A percentile compares a stretch with the other conserved stretches of the same genome.
phyloP scores from a whole-genome alignment of 305 asterid genomes.

The Ajuga reptans region DNA sequence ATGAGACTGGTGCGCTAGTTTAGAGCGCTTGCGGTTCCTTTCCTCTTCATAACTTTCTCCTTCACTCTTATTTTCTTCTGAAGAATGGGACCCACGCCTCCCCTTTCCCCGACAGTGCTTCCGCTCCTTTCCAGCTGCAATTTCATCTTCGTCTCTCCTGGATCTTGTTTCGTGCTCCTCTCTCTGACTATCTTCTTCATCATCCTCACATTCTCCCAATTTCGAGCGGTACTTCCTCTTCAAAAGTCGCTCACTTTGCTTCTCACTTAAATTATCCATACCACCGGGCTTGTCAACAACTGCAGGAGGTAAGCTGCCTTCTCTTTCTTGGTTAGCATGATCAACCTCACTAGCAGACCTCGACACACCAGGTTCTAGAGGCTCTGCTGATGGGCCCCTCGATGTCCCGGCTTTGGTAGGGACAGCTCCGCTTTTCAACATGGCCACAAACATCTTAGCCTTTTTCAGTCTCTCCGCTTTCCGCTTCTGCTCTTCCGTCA shows the following conservation, averaged over 20 bases:
- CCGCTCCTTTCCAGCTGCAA: constrained; percentile 18
- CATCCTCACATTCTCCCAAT: constrained; percentile 38
- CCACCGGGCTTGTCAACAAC: constrained; percentile 26
- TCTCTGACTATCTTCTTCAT: constrained; percentile 25
- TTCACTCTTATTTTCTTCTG: constrained; percentile 28
- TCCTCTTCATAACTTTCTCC: constrained; percentile 23
- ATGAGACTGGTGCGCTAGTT: background rate
- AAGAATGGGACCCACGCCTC: constrained; percentile 30
- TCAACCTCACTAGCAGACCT: constrained; percentile 30
- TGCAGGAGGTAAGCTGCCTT: constrained; percentile 36
- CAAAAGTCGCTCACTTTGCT: constrained; percentile 34
- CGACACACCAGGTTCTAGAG: constrained; percentile 35
- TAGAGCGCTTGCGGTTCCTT: background rate
- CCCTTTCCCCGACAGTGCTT: constrained; percentile 25
- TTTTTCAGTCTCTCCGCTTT: constrained; percentile 86
- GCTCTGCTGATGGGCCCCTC: constrained; percentile 54
- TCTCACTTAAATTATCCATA: constrained; percentile 32
- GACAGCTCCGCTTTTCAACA: constrained; percentile 54
- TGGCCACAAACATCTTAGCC: constrained; percentile 84
- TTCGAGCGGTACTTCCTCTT: constrained; percentile 64
- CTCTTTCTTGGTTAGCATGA: constrained; percentile 32
- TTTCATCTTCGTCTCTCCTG: constrained; percentile 18
- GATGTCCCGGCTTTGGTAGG: constrained; percentile 42
- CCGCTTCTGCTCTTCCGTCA: constrained; percentile 65
- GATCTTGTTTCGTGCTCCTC: constrained; percentile 28